Evolutionary conservation across 331 rosid genomes (phyloP), one percentile per base, ranked within the genome.

Genomic region (Cydonia oblonga): DNA sequence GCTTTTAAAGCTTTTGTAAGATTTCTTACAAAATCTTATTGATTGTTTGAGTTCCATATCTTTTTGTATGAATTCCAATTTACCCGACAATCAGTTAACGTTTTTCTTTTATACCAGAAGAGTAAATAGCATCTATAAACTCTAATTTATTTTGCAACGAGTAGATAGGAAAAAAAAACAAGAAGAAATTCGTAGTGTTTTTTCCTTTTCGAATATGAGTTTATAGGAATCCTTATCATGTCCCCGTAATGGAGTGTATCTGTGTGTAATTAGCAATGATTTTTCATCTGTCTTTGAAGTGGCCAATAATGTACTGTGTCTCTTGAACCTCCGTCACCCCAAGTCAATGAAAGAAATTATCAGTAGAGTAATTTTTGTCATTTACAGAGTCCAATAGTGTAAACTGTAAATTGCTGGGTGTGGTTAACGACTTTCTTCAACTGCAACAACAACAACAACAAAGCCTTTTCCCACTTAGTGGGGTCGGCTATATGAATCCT

Each of bases 1-100:
- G 99, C 99, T 65, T 95, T 95, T 79, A 91, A 95, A 87, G 99
- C 99, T 72, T 95, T 91, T 72, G 99, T 95, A 90, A 90, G 97
- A 72, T 60, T 78, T 54, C 30, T 30, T 70, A 62, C 58, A 65
- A 40, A 51, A 60, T 54, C 35, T 53, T 68, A 67, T 33, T 46
- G 11, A 29, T 16, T 64, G 20, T 70, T 28, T 23, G 5, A 6
- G n/a, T 40, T 14, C 56, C 23, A n/a, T 71, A 71, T 35, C 10
- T 33, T 56, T 56, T 22, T 10, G 14, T 22, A 32, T 28, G 52
- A 33, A 33, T 35, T 70, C 44, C 44, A 11, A 35, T 38, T 38
- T 38, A 16, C 3, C 5, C 5, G 40, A 57, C 28, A 6, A 16
- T 25, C 28, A 20, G 15, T 7, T 2, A 4, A 15, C 25, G 18